Base-by-base conservation (phyloP, 371 early-diverging fungal genomes). In the Apophysomyces trapeziformis region DNA sequence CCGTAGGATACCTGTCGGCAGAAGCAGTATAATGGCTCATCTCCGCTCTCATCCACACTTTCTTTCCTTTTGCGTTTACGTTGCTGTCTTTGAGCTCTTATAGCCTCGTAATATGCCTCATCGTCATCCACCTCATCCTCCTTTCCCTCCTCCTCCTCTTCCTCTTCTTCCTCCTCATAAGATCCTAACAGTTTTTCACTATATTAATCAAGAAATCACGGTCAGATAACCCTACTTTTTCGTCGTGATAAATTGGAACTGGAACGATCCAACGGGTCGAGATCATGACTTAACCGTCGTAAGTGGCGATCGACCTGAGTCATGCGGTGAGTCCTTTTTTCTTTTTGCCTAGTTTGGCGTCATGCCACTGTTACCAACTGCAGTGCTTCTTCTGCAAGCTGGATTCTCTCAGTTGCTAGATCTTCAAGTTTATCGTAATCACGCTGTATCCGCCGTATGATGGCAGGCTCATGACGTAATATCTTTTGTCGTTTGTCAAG, bases 1-100 rank as follows among this genome's bases (percentile, higher is more conserved):
- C 99, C 99, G 76, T 86, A 97, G n/a, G 96, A 96, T 7, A 98
- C 95, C 75, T 96, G 95, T 56, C 92, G 86, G 70, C 98, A 98
- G 65, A 90, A 91, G 71, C 98, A 98, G 74, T 98, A 98, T 0
- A 88, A 81, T 21, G 96, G 96, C 71, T 98, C 98, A 65, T 94
- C 71, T 38, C 71, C 67, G 38, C 60, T 68, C 37, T 76, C 71
- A 54, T 76, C 79, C 58, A 72, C 47, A 13, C 60, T 70, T 58
- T 75, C 80, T 43, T 75, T 75, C 54, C 73, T 71, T 63, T 77
- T 77, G 56, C 71, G 59, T 43, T 72, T 72, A 7, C 54, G 54
- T 44, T 72, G 73, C 5, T 75, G 67, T 66, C 72, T 61, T 32
- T 72, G 72, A 1, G 70, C 70, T 16, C 70, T 68, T 44, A 71